Percentiles rank a stretch among this genome's conserved stretches.
Conservation (phyloP, 2,329 filamentous ascomycete genomes). For the Penicillium sp. region DNA sequence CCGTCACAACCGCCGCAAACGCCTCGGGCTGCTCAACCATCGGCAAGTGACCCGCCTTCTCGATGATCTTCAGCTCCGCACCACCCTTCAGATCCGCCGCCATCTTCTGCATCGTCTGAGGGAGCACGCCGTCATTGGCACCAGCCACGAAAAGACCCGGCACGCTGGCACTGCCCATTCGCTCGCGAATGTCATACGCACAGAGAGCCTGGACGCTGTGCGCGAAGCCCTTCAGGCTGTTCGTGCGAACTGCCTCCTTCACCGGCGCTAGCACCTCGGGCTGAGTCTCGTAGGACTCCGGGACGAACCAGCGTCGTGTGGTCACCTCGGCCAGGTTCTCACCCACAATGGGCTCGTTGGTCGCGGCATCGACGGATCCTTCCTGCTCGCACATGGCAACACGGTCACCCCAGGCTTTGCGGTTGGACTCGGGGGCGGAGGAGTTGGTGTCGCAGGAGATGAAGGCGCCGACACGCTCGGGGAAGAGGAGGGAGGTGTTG, state of each 20-base stretch:
- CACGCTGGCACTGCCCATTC: conserved; percentile 39
- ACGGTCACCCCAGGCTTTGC: conserved; percentile 77
- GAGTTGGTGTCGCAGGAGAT: conserved; percentile 80
- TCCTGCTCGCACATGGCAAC: conserved; percentile 69
- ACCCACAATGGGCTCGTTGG: conserved; percentile 62
- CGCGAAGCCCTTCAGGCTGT: conserved; percentile 75
- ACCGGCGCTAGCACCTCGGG: conserved; percentile 59
- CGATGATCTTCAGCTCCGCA: conserved; percentile 66
- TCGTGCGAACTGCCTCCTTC: conserved; percentile 69
- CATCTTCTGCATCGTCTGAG: conserved; percentile 80
- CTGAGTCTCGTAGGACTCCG: conserved; percentile 62
- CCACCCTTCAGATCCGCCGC: conserved; percentile 61
- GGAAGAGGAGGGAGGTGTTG: conserved; percentile 71
- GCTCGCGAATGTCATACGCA: conserved; percentile 56
- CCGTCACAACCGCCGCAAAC: conserved; percentile 67
- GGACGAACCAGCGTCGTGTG: conserved; percentile 74
- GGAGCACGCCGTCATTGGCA: conserved; percentile 73
- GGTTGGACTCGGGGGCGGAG: conserved; percentile 72
- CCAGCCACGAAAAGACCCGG: conserved; percentile 71
- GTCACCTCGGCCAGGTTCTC: conserved; percentile 70
- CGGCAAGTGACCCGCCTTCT: conserved; percentile 76
- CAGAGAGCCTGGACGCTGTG: conserved; percentile 71
- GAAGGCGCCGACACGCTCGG: conserved; percentile 62
- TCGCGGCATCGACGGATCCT: conserved; percentile 35
- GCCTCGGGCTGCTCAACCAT: conserved; percentile 76